Conservation (phyloP, 1,284 basidiomycete genomes). For the Tausonia pullulans region DNA sequence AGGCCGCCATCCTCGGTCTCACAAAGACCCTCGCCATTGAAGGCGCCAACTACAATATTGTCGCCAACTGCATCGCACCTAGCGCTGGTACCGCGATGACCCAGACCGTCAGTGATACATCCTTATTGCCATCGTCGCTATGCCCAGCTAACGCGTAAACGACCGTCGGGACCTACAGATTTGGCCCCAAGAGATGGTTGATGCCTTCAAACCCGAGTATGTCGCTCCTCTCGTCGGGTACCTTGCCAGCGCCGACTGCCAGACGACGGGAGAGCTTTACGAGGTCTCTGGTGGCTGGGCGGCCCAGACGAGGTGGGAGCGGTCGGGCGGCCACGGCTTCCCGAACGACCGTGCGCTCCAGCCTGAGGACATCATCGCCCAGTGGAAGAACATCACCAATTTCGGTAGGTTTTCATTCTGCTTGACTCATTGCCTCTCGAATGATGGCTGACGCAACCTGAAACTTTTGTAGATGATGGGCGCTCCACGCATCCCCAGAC, state of each 20-base stretch:
- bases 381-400: slow-evolving; percentile 70
- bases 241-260: slow-evolving; percentile 67
- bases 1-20: slow-evolving; percentile 83
- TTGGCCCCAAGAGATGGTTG: slow-evolving; percentile 84
- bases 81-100: slow-evolving; percentile 89
- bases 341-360: slow-evolving; percentile 59
- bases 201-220: slow-evolving; percentile 91
- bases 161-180: slow-evolving; percentile 9
- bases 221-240: slow-evolving; percentile 87
- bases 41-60: slow-evolving; percentile 79
- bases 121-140: background rate
- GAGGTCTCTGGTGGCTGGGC: slow-evolving; percentile 90
- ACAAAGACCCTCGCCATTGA: slow-evolving; percentile 85
- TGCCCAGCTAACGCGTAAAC: no score
- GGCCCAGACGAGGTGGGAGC: slow-evolving; percentile 86
- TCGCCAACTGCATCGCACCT: slow-evolving; percentile 80
- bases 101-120: slow-evolving; percentile 50
- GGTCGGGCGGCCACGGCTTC: slow-evolving; percentile 82
- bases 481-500: slow-evolving; percentile 58
- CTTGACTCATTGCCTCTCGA: slow-evolving; percentile 23
- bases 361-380: slow-evolving; percentile 63
- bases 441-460: background rate
- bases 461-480: slow-evolving; percentile 46
- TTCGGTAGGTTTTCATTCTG: slow-evolving; percentile 50
- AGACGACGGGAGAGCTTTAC: slow-evolving; percentile 67